Conservation (phyloP, 306 rosid genomes). For the Adenanthera pavonina region DNA sequence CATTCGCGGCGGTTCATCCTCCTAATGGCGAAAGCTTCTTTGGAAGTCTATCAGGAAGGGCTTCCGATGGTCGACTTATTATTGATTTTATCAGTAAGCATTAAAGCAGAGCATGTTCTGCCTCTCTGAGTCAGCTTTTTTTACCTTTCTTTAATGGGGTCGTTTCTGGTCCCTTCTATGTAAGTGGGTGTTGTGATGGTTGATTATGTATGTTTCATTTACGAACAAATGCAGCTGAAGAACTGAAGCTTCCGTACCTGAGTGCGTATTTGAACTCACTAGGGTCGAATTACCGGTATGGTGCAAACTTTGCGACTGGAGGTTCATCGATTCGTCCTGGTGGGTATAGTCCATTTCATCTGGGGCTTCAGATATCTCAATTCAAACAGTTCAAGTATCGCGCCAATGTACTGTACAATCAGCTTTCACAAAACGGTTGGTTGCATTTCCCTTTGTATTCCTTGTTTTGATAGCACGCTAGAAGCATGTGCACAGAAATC, state of each 20-base stretch:
- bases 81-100: constrained; percentile 70
- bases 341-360: constrained; percentile 81
- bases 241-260: constrained; percentile 72
- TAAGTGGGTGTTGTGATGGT: background rate
- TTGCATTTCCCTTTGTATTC: constrained; percentile 26
- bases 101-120: constrained; percentile 10
- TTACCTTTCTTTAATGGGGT: background rate
- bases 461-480: background rate
- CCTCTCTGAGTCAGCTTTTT: constrained; percentile 2
- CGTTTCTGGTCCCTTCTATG: background rate
- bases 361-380: constrained; percentile 75
- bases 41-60: constrained; percentile 74
- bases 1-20: constrained; percentile 47
- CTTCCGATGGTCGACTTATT: constrained; percentile 83
- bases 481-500: background rate
- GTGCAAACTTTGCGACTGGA: constrained; percentile 83
- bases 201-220: background rate
- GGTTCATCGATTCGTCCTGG: constrained; percentile 76
- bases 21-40: constrained; percentile 89
- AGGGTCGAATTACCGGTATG: constrained; percentile 77
- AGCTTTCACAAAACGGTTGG: constrained; percentile 50
- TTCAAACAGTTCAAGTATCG: constrained; percentile 72
- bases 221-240: constrained; percentile 66
- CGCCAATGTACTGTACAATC: constrained; percentile 58
- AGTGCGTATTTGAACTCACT: constrained; percentile 85